Percentiles rank a stretch among this genome's conserved stretches.
Conservation (phyloP, 257 asterid species). For the Scutellaria galericulata region DNA sequence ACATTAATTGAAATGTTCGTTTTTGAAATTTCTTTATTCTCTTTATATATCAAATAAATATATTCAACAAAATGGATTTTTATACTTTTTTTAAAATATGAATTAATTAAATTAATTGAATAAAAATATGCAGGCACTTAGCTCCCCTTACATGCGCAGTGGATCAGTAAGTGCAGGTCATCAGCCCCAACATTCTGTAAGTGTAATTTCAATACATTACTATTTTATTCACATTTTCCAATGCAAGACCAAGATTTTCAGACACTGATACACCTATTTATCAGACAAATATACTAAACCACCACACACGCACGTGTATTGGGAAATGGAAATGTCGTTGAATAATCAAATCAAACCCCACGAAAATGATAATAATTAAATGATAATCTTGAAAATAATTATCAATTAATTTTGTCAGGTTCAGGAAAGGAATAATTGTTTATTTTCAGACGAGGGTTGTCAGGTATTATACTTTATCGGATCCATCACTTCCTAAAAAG, state of each 20-base stretch:
- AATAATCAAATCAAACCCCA: slow-evolving; percentile 14
- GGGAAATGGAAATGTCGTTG: slow-evolving; percentile 45
- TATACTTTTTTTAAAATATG: no score
- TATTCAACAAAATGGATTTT: not conserved
- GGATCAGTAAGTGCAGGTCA: slow-evolving; percentile 54
- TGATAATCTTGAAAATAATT: slow-evolving; percentile 23
- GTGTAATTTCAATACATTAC: slow-evolving; percentile 38
- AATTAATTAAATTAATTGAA: not conserved
- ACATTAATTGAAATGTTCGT: no score
- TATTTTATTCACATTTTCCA: slow-evolving; percentile 51
- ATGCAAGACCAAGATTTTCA: slow-evolving; percentile 51
- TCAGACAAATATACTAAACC: slow-evolving; percentile 32
- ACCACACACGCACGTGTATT: slow-evolving; percentile 31
- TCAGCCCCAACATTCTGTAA: slow-evolving; percentile 66
- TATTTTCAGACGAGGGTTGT: slow-evolving; percentile 38
- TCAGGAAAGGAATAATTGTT: slow-evolving; percentile 51
- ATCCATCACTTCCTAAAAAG: slow-evolving; percentile 55
- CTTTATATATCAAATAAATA: not conserved
- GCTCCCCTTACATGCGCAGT: slow-evolving; percentile 70
- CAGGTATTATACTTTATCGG: slow-evolving; percentile 59
- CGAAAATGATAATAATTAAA: not conserved
- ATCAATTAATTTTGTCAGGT: slow-evolving; percentile 35
- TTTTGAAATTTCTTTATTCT: not conserved
- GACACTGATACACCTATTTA: slow-evolving; percentile 30
- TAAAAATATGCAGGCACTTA: slow-evolving; percentile 53